These are phyloP conservation scores for Solanum ossicruentum DNA, from an alignment of 257 asterid genomes.

Conservation along the genomic window DNA sequence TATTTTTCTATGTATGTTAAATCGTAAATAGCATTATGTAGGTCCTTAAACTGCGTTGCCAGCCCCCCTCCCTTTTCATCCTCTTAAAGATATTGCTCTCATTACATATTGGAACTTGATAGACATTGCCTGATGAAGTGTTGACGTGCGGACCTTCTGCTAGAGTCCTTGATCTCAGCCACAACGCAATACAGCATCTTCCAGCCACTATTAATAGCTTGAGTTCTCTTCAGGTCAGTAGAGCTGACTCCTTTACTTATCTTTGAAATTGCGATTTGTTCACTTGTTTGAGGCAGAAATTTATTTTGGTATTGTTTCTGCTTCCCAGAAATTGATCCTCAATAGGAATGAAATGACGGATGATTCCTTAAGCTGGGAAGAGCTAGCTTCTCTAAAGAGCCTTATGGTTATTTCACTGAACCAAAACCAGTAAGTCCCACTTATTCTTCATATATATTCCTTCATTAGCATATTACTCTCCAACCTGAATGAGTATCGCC, in stretches of 20 bases:
- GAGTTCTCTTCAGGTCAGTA: slow-evolving; percentile 45
- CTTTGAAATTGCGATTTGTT: neutral
- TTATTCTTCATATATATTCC: neutral
- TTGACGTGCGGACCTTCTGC: slow-evolving; percentile 48
- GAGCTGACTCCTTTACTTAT: neutral
- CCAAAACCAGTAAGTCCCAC: slow-evolving; percentile 45
- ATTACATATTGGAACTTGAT: slow-evolving; percentile 18
- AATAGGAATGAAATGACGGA: slow-evolving; percentile 42
- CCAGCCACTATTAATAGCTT: slow-evolving; percentile 43
- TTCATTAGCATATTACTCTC: neutral
- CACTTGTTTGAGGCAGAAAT: neutral
- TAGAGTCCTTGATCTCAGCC: slow-evolving; percentile 69
- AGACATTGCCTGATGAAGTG: slow-evolving; percentile 77
- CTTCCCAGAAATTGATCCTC: slow-evolving; percentile 56
- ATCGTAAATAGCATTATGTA: neutral
- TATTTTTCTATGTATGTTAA: neutral
- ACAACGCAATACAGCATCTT: slow-evolving; percentile 44
- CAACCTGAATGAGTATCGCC: neutral
- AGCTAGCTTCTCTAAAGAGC: slow-evolving; percentile 47
- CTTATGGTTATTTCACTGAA: slow-evolving; percentile 47
- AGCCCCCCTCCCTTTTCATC: neutral
- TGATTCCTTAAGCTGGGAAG: slow-evolving; percentile 66
- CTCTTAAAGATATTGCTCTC: neutral
- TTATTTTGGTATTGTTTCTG: neutral
- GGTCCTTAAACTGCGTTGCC: neutral